Percentiles rank a stretch among this genome's conserved stretches.
Evolutionary conservation across 192 early-diverging fungal species (phyloP).

Genomic region (Tieghemiomyces parasiticus): DNA sequence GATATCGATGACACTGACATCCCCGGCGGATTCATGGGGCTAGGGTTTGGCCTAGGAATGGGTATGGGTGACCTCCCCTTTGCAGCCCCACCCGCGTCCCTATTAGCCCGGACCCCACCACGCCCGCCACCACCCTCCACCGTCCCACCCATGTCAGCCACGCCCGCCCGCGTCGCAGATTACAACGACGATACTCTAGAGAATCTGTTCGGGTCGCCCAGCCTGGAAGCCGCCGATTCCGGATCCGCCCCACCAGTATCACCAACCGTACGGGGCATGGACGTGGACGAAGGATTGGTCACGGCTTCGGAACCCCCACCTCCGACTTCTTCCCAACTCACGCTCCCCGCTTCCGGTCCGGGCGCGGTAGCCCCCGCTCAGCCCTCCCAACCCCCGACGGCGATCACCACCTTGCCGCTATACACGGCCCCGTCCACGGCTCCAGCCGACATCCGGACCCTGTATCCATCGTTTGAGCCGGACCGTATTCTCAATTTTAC

Average conservation of each 20-base stretch:
- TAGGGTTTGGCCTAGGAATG: too few relatives aligned
- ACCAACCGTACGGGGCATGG: constrained; percentile 3
- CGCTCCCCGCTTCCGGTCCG: too few relatives aligned
- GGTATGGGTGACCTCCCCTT: neutral
- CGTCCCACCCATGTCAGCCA: too few relatives aligned
- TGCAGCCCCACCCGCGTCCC: neutral
- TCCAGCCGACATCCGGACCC: constrained; percentile 24
- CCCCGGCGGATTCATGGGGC: too few relatives aligned
- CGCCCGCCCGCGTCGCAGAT: neutral
- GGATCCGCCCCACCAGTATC: neutral
- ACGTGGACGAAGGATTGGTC: too few relatives aligned
- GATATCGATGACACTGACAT: too few relatives aligned
- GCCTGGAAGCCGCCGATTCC: neutral
- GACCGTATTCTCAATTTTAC: constrained; percentile 44
- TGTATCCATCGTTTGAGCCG: constrained; percentile 48
- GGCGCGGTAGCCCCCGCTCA: too few relatives aligned
- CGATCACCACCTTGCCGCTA: too few relatives aligned
- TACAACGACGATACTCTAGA: constrained; percentile 24
- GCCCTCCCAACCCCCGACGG: too few relatives aligned
- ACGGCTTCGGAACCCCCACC: too few relatives aligned
- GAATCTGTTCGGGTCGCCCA: constrained; percentile 28
- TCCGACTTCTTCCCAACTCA: too few relatives aligned
- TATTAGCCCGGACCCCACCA: neutral
- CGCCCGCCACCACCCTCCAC: constrained; percentile 1
- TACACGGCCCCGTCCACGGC: constrained; percentile 4